phyloP scores from a whole-genome alignment of 129 eudicot species.

The Gnaphalium uliginosum region DNA sequence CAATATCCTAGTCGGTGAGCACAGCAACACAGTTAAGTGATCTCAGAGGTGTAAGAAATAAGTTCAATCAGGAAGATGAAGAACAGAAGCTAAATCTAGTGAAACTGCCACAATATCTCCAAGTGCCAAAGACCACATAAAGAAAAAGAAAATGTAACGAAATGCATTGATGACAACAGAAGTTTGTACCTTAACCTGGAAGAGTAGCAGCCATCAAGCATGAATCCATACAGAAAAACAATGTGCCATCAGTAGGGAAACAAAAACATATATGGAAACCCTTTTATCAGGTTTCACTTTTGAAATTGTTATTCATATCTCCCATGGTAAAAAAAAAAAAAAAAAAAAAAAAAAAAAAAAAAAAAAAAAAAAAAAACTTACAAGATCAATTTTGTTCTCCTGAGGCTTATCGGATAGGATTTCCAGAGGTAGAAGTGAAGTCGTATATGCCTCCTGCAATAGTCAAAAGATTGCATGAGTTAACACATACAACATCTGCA shows the following conservation, averaged over 20 bases:
- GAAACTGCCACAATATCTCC: not conserved
- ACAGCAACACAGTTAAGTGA: not conserved
- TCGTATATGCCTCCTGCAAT: slow-evolving; percentile 76
- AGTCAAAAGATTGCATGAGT: slow-evolving; percentile 2
- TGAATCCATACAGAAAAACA: slow-evolving; percentile 40
- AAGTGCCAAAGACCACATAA: not conserved
- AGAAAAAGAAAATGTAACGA: not conserved
- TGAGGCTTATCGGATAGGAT: slow-evolving; percentile 69
- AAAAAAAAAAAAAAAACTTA: slow-evolving; percentile 40
- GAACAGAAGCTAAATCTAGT: not conserved
- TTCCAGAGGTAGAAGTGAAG: slow-evolving; percentile 82
- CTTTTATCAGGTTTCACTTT: not conserved
- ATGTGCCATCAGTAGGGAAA: slow-evolving; percentile 24
- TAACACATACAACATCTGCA: not conserved
- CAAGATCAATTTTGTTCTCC: slow-evolving; percentile 61
- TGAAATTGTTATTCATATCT: not conserved
- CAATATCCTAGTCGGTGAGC: not conserved
- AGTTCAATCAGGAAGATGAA: not conserved
- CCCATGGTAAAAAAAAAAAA: too few species aligned
- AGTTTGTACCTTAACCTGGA: slow-evolving; percentile 65
- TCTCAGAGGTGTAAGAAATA: not conserved
- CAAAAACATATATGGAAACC: not conserved
- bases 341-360: too few species aligned
- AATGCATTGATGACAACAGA: not conserved
- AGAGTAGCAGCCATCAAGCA: slow-evolving; percentile 32